Conservation (phyloP, 495 filamentous ascomycete genomes). For the Penicillium canescens region DNA sequence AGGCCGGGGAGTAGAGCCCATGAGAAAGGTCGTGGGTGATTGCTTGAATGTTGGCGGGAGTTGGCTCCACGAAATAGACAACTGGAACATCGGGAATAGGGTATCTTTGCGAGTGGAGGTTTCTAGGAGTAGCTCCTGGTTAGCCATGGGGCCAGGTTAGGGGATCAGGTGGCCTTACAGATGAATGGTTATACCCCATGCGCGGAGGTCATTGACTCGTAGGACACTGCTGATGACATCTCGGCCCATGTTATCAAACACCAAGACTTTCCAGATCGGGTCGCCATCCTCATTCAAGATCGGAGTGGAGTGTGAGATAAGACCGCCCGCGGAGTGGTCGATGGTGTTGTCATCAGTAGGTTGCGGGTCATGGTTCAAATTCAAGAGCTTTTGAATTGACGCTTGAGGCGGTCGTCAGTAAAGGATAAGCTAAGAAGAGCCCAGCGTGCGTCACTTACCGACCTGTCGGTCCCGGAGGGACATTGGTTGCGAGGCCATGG, state of each 20-base stretch:
- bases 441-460: constrained; percentile 57
- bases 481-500: constrained; percentile 71
- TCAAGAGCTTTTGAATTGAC: constrained; percentile 93
- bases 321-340: constrained; percentile 50
- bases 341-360: constrained; percentile 55
- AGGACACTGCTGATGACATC: constrained; percentile 92
- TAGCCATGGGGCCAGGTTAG: constrained; percentile 6
- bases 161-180: constrained; percentile 53
- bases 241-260: constrained; percentile 68
- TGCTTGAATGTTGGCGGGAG: constrained; percentile 69
- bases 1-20: constrained; percentile 87
- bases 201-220: constrained; percentile 85
- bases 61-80: constrained; percentile 93
- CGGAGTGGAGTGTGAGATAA: constrained; percentile 69
- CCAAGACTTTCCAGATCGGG: constrained; percentile 72
- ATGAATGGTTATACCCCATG: constrained; percentile 96
- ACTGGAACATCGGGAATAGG: constrained; percentile 96
- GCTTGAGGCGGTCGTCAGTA: constrained; percentile 53
- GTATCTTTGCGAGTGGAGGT: constrained; percentile 79
- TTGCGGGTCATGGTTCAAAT: constrained; percentile 76
- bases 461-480: constrained; percentile 96
- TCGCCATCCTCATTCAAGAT: constrained; percentile 88
- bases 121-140: constrained; percentile 46
- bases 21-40: constrained; percentile 88
- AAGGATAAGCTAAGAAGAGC: constrained; percentile 37